These are phyloP conservation scores for Boletus bicolor DNA, from an alignment of 768 basidiomycete species.

Conservation along the genomic window DNA sequence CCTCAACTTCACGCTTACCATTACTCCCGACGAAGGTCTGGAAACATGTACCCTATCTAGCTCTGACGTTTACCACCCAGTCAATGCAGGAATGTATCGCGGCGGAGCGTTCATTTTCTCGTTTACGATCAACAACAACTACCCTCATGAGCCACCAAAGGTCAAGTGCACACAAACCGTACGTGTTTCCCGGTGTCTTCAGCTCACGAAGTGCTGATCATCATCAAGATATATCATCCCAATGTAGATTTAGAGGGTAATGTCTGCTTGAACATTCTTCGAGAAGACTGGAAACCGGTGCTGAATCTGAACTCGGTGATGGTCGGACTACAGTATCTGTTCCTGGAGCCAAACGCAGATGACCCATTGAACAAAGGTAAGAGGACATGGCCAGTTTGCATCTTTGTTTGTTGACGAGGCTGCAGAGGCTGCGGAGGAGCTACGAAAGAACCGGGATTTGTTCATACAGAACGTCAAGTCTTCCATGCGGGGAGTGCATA, in stretches of 20 bases:
- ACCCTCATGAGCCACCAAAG: conserved; percentile 98
- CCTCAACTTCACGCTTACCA: conserved; percentile 93
- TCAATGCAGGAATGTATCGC: conserved; percentile 88
- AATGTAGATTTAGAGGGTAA: conserved; percentile 98
- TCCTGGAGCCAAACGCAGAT: conserved; percentile 97
- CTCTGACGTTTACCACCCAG: conserved; percentile 2
- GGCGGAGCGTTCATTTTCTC: conserved; percentile 92
- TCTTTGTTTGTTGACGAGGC: conserved; percentile 7
- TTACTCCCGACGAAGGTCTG: conserved; percentile 94
- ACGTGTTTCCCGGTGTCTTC: conserved; percentile 26
- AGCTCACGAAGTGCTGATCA: conserved; percentile 4
- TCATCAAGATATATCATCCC: conserved; percentile 89
- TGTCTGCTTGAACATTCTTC: conserved; percentile 95
- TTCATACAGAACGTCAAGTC: conserved; percentile 84
- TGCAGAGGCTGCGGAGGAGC: conserved; percentile 92
- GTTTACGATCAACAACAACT: conserved; percentile 94
- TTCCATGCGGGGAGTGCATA: conserved; percentile 77
- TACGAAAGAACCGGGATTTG: conserved; percentile 81
- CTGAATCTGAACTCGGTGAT: conserved; percentile 96
- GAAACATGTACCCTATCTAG: neutral
- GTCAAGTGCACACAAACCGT: conserved; percentile 97
- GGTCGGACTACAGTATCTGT: conserved; percentile 97
- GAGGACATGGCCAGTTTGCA: conserved; percentile 19
- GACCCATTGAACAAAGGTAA: conserved; percentile 97
- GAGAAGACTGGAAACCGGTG: conserved; percentile 99